phyloP scores from a whole-genome alignment of 768 basidiomycete genomes.

The Amanita inopinata region DNA sequence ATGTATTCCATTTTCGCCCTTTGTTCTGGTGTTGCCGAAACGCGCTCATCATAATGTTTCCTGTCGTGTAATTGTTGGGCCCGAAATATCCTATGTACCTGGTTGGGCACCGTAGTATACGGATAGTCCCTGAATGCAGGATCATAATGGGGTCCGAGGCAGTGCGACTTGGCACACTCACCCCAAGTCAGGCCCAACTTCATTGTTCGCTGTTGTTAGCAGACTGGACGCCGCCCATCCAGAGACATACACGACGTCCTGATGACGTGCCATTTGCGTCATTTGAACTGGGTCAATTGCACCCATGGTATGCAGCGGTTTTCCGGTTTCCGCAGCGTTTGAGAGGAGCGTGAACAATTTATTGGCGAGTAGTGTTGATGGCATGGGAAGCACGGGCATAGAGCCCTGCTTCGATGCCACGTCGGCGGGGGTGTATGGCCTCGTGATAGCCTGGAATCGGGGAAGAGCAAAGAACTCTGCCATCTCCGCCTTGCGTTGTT shows the following conservation, averaged over 20 bases:
- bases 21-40: slow-evolving; percentile 51
- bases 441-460: slow-evolving; percentile 61
- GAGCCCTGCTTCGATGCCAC: slow-evolving; percentile 89
- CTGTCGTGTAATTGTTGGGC: slow-evolving; percentile 90
- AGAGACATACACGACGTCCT: slow-evolving; percentile 85
- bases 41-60: slow-evolving; percentile 85
- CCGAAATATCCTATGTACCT: slow-evolving; percentile 85
- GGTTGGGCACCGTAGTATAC: slow-evolving; percentile 93
- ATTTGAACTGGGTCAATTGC: slow-evolving; percentile 91
- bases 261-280: slow-evolving; percentile 86
- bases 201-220: slow-evolving; percentile 82
- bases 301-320: slow-evolving; percentile 85
- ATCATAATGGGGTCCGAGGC: slow-evolving; percentile 2
- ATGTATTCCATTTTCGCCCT: slow-evolving; percentile 66
- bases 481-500: slow-evolving; percentile 53
- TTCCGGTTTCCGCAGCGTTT: slow-evolving; percentile 48
- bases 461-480: slow-evolving; percentile 66
- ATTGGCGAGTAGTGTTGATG: slow-evolving; percentile 71
- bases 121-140: slow-evolving; percentile 66
- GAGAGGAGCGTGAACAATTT: slow-evolving; percentile 70
- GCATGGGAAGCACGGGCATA: slow-evolving; percentile 66
- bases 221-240: slow-evolving; percentile 88
- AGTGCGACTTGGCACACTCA: slow-evolving; percentile 26
- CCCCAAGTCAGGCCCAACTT: slow-evolving; percentile 91
- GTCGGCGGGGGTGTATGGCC: slow-evolving; percentile 71